A percentile compares a stretch with the other conserved stretches of the same genome.
Evolutionary conservation across 257 asterid species (phyloP).

Genomic region (Solanum microdontum): DNA sequence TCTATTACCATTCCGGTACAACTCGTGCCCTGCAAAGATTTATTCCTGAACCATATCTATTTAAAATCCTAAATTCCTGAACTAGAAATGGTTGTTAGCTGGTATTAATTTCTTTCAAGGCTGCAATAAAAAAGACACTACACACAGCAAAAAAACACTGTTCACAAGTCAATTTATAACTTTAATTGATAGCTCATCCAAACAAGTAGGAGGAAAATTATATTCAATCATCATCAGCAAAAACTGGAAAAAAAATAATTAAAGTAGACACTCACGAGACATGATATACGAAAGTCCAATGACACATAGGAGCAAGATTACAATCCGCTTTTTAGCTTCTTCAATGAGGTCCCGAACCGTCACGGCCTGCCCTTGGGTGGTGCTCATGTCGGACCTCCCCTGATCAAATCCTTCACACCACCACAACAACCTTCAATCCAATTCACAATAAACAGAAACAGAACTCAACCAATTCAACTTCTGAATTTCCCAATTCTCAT

Average conservation of each 20-base stretch:
- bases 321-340: conserved; percentile 45
- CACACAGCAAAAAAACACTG: background rate
- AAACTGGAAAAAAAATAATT: background rate
- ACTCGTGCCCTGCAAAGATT: background rate
- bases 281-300: conserved; percentile 42
- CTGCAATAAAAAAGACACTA: background rate
- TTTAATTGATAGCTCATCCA: background rate
- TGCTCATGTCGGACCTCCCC: conserved; percentile 24
- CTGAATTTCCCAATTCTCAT: background rate
- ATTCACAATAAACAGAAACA: background rate
- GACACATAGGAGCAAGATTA: conserved; percentile 29
- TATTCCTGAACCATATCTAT: background rate
- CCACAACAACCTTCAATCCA: background rate
- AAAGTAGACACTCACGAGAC: conserved; percentile 26
- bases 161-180: background rate
- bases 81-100: background rate
- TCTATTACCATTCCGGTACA: background rate
- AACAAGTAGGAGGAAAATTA: background rate
- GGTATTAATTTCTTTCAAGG: background rate
- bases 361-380: conserved; percentile 18
- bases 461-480: background rate
- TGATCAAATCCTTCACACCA: background rate
- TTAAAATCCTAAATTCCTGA: background rate
- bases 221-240: background rate
- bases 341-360: conserved; percentile 34